phyloP scores from a whole-genome alignment of 352 stramenopile species.

The Globisporangium cederbergense region DNA sequence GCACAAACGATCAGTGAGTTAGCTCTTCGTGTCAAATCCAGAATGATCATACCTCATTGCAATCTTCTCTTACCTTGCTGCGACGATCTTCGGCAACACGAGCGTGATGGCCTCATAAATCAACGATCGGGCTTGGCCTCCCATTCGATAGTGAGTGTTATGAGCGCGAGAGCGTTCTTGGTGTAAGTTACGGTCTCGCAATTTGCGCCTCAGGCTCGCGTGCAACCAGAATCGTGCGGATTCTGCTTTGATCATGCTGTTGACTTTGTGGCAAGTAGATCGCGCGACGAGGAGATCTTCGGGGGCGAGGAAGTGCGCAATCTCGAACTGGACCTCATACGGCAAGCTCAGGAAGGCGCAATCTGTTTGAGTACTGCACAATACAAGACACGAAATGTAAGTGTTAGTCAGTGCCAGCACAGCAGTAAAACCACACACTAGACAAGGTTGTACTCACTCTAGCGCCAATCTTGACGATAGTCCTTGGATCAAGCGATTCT shows the following conservation, averaged over 20 bases:
- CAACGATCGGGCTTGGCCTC: constrained; percentile 55
- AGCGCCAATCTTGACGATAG: constrained; percentile 38
- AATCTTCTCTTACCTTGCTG: constrained; percentile 25
- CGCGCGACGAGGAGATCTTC: constrained; percentile 77
- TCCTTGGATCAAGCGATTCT: constrained; percentile 58
- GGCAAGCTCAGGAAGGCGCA: constrained; percentile 65
- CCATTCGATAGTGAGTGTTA: constrained; percentile 41
- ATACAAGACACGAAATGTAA: constrained; percentile 3
- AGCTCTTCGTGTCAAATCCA: neutral
- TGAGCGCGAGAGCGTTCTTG: constrained; percentile 48
- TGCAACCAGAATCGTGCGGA: constrained; percentile 84
- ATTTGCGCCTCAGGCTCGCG: constrained; percentile 67
- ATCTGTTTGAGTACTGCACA: constrained; percentile 52
- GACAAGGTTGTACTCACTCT: constrained; percentile 31
- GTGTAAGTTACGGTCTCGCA: constrained; percentile 44
- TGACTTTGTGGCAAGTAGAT: constrained; percentile 76
- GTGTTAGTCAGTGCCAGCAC: neutral
- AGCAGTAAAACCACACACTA: neutral
- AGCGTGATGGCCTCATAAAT: constrained; percentile 79
- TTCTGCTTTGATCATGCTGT: constrained; percentile 80
- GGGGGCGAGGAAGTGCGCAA: constrained; percentile 65
- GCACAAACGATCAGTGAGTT: neutral
- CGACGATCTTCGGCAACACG: constrained; percentile 74
- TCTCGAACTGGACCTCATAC: constrained; percentile 80
- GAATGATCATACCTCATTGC: neutral